Percentiles rank a stretch among this genome's conserved stretches.
phyloP scores from a whole-genome alignment of 257 asterid genomes.

The Solanum megistacrolobum region DNA sequence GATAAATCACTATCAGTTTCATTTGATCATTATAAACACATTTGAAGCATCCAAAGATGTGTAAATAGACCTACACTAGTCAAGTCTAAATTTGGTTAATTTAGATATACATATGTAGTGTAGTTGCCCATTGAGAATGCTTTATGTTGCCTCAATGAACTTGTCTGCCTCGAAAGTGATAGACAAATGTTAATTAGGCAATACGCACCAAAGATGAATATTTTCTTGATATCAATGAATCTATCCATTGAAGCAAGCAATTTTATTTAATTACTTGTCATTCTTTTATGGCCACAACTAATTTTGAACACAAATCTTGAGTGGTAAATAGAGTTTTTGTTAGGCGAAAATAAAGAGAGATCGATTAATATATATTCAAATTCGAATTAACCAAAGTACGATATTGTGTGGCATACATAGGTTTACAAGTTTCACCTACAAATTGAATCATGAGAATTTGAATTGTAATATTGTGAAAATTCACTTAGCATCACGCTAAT shows the following conservation, averaged over 20 bases:
- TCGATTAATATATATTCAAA: neutral
- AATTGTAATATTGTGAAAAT: neutral
- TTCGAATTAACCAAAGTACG: neutral
- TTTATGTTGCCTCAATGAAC: neutral
- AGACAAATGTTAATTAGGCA: neutral
- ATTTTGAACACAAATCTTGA: neutral
- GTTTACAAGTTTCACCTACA: neutral
- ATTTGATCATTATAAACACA: neutral
- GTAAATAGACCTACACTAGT: neutral
- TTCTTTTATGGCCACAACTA: neutral
- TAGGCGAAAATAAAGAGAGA: neutral
- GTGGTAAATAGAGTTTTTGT: neutral
- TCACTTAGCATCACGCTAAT: neutral
- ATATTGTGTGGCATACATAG: neutral
- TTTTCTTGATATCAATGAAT: neutral
- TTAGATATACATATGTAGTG: neutral
- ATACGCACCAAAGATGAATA: neutral
- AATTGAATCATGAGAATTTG: neutral
- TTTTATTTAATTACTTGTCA: neutral
- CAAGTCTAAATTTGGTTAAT: neutral
- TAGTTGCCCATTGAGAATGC: neutral
- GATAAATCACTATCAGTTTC: neutral
- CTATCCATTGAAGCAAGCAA: neutral
- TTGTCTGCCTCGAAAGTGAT: conserved; percentile 4
- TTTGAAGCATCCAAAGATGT: neutral